A percentile compares a stretch with the other conserved stretches of the same genome.
phyloP scores from a whole-genome alignment of 805 yeast species.

The Wickerhamomyces alni region DNA sequence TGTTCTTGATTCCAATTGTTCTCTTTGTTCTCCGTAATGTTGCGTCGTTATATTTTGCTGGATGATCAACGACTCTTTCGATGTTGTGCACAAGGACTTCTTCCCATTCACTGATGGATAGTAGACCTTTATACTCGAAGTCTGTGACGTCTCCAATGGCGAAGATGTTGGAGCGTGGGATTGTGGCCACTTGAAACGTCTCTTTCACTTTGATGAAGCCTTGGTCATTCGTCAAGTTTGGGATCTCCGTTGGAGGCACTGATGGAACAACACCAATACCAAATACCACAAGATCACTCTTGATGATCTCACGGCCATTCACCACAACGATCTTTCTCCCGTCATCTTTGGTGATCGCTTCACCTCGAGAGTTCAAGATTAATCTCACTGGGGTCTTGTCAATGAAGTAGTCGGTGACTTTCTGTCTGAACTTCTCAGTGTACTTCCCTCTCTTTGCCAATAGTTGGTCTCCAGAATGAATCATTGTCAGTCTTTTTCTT shows the following conservation, averaged over 20 bases:
- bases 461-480: constrained; percentile 7
- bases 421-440: constrained; percentile 5
- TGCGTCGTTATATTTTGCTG: too few species aligned
- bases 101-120: constrained; percentile 7
- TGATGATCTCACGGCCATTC: not conserved
- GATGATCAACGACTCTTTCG: not conserved
- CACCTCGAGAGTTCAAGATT: constrained; percentile 5
- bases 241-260: constrained; percentile 6
- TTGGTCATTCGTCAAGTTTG: not conserved
- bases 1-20: not conserved
- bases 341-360: not conserved
- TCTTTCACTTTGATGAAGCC: constrained; percentile 10
- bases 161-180: constrained; percentile 18
- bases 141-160: constrained; percentile 27
- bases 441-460: constrained; percentile 3
- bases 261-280: constrained; percentile 8
- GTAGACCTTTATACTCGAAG: constrained; percentile 16
- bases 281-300: constrained; percentile 2
- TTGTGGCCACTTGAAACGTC: constrained; percentile 4
- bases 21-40: not conserved
- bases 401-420: constrained; percentile 6
- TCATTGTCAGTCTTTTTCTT: constrained; percentile 11
- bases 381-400: constrained; percentile 6
- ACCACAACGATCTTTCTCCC: constrained; percentile 2
- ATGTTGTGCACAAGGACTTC: constrained; percentile 14